Evolutionary conservation across 352 stramenopile species (phyloP).

Genomic region (Peronospora farinosa): DNA sequence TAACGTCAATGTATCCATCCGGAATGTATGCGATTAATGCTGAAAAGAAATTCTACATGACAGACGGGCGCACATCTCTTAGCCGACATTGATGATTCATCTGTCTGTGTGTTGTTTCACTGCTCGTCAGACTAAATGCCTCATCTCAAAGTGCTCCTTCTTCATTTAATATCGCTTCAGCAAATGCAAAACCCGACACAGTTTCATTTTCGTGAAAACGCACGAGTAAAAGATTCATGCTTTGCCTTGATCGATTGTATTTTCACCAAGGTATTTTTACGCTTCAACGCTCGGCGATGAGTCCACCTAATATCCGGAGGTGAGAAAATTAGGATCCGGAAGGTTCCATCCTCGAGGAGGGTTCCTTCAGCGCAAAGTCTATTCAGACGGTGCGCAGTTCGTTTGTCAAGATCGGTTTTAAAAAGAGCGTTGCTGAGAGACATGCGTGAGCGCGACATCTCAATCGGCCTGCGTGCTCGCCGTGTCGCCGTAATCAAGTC

Average conservation of each 20-base stretch:
- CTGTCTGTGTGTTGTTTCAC: slow-evolving; percentile 5
- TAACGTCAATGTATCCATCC: slow-evolving; percentile 16
- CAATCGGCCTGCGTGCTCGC: neutral
- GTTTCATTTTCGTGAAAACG: neutral
- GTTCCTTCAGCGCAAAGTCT: slow-evolving; percentile 14
- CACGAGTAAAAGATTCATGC: neutral
- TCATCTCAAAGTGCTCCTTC: slow-evolving; percentile 6
- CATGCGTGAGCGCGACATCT: neutral
- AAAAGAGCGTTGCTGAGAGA: neutral
- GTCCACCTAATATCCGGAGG: slow-evolving; percentile 14
- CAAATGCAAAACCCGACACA: slow-evolving; percentile 5
- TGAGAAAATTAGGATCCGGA: slow-evolving; percentile 20
- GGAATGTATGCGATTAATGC: slow-evolving; percentile 24
- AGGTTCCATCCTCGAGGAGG: slow-evolving; percentile 11
- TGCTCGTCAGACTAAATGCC: slow-evolving; percentile 19
- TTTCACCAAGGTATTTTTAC: slow-evolving; percentile 7
- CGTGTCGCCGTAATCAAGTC: slow-evolving; percentile 4
- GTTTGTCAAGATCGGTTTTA: slow-evolving; percentile 10
- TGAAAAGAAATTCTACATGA: slow-evolving; percentile 14
- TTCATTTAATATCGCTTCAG: neutral
- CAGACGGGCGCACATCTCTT: slow-evolving; percentile 15
- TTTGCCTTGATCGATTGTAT: slow-evolving; percentile 2
- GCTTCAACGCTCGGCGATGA: neutral
- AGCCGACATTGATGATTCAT: slow-evolving; percentile 6
- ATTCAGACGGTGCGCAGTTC: slow-evolving; percentile 10